These are phyloP conservation scores for Coemansia sp. DNA, from an alignment of 192 early-diverging fungal species.

Conservation along the genomic window DNA sequence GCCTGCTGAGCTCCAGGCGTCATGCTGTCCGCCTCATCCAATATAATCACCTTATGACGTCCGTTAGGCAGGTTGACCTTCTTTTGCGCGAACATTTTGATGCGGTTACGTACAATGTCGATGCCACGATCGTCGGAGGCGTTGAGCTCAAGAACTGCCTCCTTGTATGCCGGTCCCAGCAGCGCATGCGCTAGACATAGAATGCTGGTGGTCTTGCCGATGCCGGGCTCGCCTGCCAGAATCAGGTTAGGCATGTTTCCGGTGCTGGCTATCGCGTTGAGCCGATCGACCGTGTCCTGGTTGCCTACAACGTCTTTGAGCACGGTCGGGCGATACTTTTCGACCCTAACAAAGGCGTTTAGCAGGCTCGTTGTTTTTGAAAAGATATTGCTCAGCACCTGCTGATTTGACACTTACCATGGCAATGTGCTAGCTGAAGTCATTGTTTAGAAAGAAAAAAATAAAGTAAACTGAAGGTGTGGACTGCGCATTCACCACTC, in stretches of 20 bases:
- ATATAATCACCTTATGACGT: slow-evolving; percentile 84
- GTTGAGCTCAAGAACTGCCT: slow-evolving; percentile 94
- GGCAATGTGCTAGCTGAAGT: slow-evolving; percentile 25
- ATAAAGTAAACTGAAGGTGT: too few relatives aligned
- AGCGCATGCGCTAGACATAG: slow-evolving; percentile 88
- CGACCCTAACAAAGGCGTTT: slow-evolving; percentile 54
- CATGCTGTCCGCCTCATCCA: slow-evolving; percentile 99
- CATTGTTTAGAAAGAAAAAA: too few relatives aligned
- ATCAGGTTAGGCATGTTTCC: slow-evolving; percentile 98
- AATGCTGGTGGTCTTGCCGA: slow-evolving; percentile 97
- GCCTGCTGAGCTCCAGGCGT: slow-evolving; percentile 96
- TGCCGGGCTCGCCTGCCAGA: slow-evolving; percentile 86
- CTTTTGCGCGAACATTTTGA: slow-evolving; percentile 99
- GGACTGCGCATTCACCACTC: too few relatives aligned
- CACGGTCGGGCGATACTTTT: slow-evolving; percentile 87
- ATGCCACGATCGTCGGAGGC: slow-evolving; percentile 98
- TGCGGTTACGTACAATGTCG: slow-evolving; percentile 91
- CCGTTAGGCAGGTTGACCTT: slow-evolving; percentile 92
- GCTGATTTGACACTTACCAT: slow-evolving; percentile 22
- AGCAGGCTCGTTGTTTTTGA: background rate
- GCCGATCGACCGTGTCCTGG: slow-evolving; percentile 81
- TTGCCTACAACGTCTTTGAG: slow-evolving; percentile 94
- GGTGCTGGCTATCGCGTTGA: slow-evolving; percentile 80
- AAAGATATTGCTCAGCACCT: background rate
- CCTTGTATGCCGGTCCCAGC: slow-evolving; percentile 80